Conservation (phyloP, 441 rosid genomes). For the Rhodomyrtus psidioides region DNA sequence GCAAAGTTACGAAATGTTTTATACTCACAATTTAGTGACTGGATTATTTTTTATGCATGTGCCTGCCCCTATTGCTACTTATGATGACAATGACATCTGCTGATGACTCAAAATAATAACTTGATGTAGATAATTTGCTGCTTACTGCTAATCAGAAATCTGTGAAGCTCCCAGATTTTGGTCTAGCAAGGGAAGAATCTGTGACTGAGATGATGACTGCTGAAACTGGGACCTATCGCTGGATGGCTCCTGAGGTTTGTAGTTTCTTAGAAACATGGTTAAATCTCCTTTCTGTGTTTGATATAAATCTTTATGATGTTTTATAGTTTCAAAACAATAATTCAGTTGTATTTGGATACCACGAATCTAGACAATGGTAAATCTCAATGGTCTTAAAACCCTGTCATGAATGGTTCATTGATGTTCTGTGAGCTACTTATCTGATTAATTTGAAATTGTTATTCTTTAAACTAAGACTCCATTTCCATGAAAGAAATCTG, state of each 20-base stretch:
- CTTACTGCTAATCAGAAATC: conserved; percentile 74
- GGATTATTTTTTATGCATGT: background rate
- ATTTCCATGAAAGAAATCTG: background rate
- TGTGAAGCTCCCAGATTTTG: conserved; percentile 92
- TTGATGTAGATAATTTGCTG: conserved; percentile 73
- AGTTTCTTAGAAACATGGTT: no score
- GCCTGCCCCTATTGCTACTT: background rate
- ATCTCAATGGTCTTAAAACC: background rate
- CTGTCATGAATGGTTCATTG: background rate
- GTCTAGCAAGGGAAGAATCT: conserved; percentile 95
- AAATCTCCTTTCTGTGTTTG: no score
- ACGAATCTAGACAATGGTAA: background rate
- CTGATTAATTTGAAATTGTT: background rate
- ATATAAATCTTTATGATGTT: background rate
- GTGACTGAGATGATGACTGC: conserved; percentile 99
- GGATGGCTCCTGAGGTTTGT: no score
- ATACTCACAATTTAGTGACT: background rate
- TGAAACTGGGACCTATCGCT: conserved; percentile 97
- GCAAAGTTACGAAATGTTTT: background rate
- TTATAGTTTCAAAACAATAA: background rate
- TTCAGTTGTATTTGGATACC: background rate
- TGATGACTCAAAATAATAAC: background rate
- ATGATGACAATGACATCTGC: background rate
- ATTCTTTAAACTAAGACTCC: background rate
- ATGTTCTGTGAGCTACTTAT: background rate